phyloP scores from a whole-genome alignment of 306 rosid genomes.

The Purshia tridentata region DNA sequence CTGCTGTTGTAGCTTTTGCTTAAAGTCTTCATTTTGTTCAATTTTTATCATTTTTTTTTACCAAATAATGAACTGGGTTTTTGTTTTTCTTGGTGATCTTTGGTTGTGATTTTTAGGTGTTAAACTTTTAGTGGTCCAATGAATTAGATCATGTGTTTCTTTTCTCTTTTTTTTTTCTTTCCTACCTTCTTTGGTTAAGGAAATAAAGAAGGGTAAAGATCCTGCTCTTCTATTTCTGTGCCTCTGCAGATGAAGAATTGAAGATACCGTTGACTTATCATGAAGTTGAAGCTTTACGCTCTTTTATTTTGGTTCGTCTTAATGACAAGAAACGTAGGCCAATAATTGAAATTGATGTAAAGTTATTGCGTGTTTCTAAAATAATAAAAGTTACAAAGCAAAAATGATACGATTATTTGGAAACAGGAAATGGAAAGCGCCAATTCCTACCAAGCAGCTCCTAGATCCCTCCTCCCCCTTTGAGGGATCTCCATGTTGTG shows the following conservation, averaged over 20 bases:
- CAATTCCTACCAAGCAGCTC: neutral
- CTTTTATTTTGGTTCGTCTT: neutral
- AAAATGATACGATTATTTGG: no score
- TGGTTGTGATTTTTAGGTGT: neutral
- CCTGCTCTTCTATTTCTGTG: neutral
- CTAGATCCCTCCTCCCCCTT: neutral
- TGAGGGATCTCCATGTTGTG: neutral
- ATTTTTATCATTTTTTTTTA: conserved; percentile 1
- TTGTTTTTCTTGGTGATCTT: neutral
- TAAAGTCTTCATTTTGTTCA: neutral
- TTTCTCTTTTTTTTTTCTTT: neutral
- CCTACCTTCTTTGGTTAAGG: neutral
- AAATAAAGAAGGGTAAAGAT: neutral
- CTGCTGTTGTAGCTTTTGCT: neutral
- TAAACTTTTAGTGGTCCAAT: neutral
- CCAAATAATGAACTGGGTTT: conserved; percentile 7
- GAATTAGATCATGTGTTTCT: neutral
- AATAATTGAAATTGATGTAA: conserved; percentile 5
- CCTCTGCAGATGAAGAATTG: neutral
- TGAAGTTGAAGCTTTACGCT: neutral
- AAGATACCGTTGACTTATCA: conserved; percentile 5
- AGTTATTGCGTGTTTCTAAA: neutral
- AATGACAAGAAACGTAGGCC: neutral
- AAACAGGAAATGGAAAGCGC: no score
- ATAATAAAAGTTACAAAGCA: neutral